Percentiles rank a stretch among this genome's conserved stretches.
Evolutionary conservation across 2,329 filamentous ascomycete species (phyloP).

Genomic region (Penicillium oxalicum): DNA sequence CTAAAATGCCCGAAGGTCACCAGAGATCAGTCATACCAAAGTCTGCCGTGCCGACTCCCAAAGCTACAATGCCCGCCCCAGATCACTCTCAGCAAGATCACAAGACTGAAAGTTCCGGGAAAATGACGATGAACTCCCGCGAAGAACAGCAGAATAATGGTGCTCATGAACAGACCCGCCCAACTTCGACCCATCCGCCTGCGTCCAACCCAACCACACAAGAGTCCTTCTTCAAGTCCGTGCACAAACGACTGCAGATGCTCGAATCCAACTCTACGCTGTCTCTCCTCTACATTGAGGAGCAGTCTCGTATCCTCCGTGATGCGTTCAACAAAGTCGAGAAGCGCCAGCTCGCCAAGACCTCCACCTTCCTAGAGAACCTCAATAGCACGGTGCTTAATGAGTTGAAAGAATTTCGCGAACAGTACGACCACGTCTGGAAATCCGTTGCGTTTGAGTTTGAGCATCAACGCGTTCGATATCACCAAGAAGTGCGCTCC

Average conservation of each 20-base stretch:
- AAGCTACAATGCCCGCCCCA: constrained; percentile 11
- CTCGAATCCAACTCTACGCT: constrained; percentile 89
- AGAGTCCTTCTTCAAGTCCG: constrained; percentile 95
- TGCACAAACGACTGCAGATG: constrained; percentile 85
- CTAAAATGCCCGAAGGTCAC: constrained; percentile 13
- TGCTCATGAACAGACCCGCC: constrained; percentile 26
- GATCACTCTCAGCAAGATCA: constrained; percentile 19
- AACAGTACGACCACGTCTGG: constrained; percentile 94
- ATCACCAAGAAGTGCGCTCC: constrained; percentile 75
- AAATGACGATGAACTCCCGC: constrained; percentile 20
- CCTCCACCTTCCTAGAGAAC: constrained; percentile 70
- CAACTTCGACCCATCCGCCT: constrained; percentile 44
- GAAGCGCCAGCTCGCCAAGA: constrained; percentile 78
- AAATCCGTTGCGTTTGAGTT: constrained; percentile 89
- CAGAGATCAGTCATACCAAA: constrained; percentile 18
- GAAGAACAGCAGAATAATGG: constrained; percentile 26
- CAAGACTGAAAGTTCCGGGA: constrained; percentile 21
- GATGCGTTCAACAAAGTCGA: constrained; percentile 83
- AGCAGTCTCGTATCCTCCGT: constrained; percentile 83
- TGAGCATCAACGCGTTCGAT: constrained; percentile 79
- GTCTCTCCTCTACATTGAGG: constrained; percentile 92
- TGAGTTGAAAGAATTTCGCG: constrained; percentile 70
- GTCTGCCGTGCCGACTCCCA: constrained; percentile 12
- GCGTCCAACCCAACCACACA: constrained; percentile 74
- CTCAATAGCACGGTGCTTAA: constrained; percentile 82